These are phyloP conservation scores for Sonneratia caseolaris DNA, from an alignment of 345 rosid genomes.

Conservation along the genomic window DNA sequence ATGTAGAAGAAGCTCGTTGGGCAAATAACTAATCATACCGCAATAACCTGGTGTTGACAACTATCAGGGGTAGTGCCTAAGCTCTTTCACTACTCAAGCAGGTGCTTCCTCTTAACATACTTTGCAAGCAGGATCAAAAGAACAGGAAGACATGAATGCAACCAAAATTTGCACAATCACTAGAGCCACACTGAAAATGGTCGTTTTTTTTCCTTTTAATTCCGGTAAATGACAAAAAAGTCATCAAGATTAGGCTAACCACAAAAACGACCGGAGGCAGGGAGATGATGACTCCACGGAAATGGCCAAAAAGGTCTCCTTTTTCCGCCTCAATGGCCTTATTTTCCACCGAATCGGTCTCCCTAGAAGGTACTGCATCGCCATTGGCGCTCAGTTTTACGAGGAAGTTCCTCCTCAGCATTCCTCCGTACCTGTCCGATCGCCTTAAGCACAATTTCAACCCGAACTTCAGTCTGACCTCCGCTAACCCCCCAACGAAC, in stretches of 20 bases:
- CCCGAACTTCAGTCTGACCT: slow-evolving; percentile 18
- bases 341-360: slow-evolving; percentile 19
- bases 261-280: slow-evolving; percentile 47
- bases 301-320: slow-evolving; percentile 21
- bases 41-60: not conserved
- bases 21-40: not conserved
- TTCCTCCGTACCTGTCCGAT: slow-evolving; percentile 13
- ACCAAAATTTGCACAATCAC: too few relatives aligned
- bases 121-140: too few relatives aligned
- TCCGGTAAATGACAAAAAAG: not conserved
- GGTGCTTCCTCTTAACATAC: not conserved
- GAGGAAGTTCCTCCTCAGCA: slow-evolving; percentile 12
- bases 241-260: slow-evolving; percentile 24
- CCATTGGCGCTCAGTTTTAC: slow-evolving; percentile 23
- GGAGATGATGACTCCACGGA: slow-evolving; percentile 31
- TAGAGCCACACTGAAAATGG: too few relatives aligned
- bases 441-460: slow-evolving; percentile 11
- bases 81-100: not conserved
- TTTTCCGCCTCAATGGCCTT: slow-evolving; percentile 11
- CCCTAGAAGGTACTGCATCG: slow-evolving; percentile 27
- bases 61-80: not conserved
- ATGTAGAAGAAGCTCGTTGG: not conserved
- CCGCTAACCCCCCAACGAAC: not conserved
- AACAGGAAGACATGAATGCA: too few relatives aligned
- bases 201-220: too few relatives aligned